phyloP scores from a whole-genome alignment of 2,329 filamentous ascomycete genomes.

The Trichoderma aggressivum region DNA sequence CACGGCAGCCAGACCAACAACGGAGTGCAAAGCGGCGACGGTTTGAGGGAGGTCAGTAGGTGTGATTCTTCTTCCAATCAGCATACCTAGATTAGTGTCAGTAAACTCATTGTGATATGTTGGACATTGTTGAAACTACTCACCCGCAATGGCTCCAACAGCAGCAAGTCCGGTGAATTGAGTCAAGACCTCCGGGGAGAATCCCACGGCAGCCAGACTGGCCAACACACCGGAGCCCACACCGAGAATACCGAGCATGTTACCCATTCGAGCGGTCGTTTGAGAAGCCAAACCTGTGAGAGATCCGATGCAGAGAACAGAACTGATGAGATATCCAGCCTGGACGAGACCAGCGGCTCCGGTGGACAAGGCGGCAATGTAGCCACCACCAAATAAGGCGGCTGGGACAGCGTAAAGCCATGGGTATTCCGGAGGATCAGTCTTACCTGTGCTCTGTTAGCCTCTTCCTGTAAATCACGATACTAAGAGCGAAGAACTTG shows the following conservation, averaged over 20 bases:
- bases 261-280: slow-evolving; percentile 77
- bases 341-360: slow-evolving; percentile 82
- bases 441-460: slow-evolving; percentile 53
- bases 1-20: slow-evolving; percentile 84
- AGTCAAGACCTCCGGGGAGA: slow-evolving; percentile 71
- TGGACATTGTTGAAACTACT: background rate
- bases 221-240: slow-evolving; percentile 80
- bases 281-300: slow-evolving; percentile 80
- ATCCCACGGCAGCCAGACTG: slow-evolving; percentile 76
- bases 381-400: slow-evolving; percentile 74
- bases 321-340: slow-evolving; percentile 82
- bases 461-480: background rate
- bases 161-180: slow-evolving; percentile 78
- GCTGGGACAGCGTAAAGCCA: slow-evolving; percentile 82
- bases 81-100: slow-evolving; percentile 47
- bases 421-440: slow-evolving; percentile 82
- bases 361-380: slow-evolving; percentile 73
- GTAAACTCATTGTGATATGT: background rate
- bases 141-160: slow-evolving; percentile 63
- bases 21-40: slow-evolving; percentile 83
- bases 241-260: slow-evolving; percentile 81
- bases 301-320: slow-evolving; percentile 79
- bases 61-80: slow-evolving; percentile 83
- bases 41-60: slow-evolving; percentile 86
- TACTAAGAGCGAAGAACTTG: slow-evolving; percentile 30